phyloP scores from a whole-genome alignment of 1,284 basidiomycete species.

The Microbotryomycetes sp. region DNA sequence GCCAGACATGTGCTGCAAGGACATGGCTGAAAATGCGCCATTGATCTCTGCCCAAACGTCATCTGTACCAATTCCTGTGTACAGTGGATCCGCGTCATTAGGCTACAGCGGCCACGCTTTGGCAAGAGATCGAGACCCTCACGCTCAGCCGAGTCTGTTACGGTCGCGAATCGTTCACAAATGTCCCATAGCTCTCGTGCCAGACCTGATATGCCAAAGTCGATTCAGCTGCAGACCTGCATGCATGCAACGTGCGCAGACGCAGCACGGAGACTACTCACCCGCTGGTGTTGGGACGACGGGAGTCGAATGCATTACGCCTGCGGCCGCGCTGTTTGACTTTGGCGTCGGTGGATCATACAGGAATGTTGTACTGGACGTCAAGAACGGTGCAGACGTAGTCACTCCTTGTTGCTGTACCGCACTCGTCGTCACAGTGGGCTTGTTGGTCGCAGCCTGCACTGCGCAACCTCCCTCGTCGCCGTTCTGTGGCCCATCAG shows the following conservation, averaged over 20 bases:
- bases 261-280: not conserved
- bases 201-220: not conserved
- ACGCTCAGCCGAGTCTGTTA: not conserved
- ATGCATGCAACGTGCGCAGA: not conserved
- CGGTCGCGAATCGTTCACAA: not conserved
- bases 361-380: not conserved
- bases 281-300: not conserved
- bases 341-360: not conserved
- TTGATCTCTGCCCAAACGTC: not conserved
- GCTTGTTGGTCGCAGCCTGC: no score
- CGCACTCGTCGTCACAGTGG: no score
- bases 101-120: not conserved
- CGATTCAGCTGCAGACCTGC: not conserved
- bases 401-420: no score
- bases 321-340: not conserved
- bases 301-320: no score
- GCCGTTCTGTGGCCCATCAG: no score
- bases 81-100: not conserved
- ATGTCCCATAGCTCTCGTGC: not conserved
- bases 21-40: not conserved
- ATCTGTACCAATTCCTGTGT: not conserved
- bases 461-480: no score
- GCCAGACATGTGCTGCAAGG: not conserved
- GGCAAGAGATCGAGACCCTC: not conserved
- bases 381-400: not conserved